Evolutionary conservation across 2,329 filamentous ascomycete genomes (phyloP).

Genomic region (Penicillium sp.): DNA sequence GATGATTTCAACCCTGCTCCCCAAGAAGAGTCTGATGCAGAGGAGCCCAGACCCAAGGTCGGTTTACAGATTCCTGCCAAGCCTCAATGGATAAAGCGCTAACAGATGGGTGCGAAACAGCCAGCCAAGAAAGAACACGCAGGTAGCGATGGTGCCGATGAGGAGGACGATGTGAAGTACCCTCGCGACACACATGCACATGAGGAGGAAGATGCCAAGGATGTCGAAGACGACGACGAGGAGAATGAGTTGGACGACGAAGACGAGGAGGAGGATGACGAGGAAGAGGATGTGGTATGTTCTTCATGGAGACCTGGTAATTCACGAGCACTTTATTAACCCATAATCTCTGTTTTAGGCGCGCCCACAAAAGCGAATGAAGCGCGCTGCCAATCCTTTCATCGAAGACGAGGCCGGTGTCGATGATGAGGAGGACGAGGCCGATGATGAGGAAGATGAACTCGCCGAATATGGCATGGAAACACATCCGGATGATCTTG

Average conservation of each 20-base stretch:
- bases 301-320: background rate
- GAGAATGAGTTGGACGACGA: conserved; percentile 61
- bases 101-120: conserved; percentile 24
- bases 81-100: conserved; percentile 21
- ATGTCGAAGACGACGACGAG: conserved; percentile 52
- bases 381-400: conserved; percentile 77
- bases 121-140: conserved; percentile 21
- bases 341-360: conserved; percentile 30
- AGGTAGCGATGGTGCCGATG: conserved; percentile 49
- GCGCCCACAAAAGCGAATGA: conserved; percentile 76
- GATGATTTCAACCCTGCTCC: conserved; percentile 85
- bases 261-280: conserved; percentile 49
- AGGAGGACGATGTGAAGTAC: conserved; percentile 39
- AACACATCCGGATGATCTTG: conserved; percentile 85
- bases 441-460: conserved; percentile 86
- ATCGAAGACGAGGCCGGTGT: conserved; percentile 98
- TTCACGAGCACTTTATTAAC: conserved; percentile 13
- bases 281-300: conserved; percentile 55
- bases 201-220: conserved; percentile 44
- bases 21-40: conserved; percentile 71
- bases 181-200: conserved; percentile 39
- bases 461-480: conserved; percentile 84
- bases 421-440: conserved; percentile 84
- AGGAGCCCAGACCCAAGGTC: conserved; percentile 45
- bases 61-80: conserved; percentile 9